phyloP scores from a whole-genome alignment of 2,329 filamentous ascomycete genomes.

The Saccharata proteae region DNA sequence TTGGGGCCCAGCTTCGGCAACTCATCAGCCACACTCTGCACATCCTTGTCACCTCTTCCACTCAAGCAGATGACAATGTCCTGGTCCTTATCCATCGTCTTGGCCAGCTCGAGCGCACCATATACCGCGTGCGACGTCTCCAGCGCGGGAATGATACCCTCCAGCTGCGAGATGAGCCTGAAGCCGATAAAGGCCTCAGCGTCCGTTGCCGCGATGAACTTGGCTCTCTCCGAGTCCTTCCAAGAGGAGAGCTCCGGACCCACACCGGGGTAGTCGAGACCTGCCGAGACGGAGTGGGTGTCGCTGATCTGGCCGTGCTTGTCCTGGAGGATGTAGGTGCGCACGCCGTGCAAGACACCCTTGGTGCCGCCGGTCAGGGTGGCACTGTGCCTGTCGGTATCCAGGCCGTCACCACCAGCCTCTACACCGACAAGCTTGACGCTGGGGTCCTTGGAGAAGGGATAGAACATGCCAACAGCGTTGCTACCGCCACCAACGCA shows the following conservation, averaged over 20 bases:
- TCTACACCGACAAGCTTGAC: slow-evolving; percentile 91
- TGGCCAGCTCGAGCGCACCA: slow-evolving; percentile 79
- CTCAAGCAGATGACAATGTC: slow-evolving; percentile 91
- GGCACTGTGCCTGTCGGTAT: slow-evolving; percentile 75
- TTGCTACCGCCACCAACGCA: slow-evolving; percentile 95
- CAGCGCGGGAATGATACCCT: slow-evolving; percentile 93
- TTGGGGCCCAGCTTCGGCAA: slow-evolving; percentile 75
- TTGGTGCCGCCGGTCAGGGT: slow-evolving; percentile 78
- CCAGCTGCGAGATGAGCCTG: slow-evolving; percentile 68
- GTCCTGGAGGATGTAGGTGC: slow-evolving; percentile 91
- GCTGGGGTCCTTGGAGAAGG: slow-evolving; percentile 71
- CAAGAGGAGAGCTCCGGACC: slow-evolving; percentile 83
- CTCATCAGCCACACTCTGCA: slow-evolving; percentile 94
- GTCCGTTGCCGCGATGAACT: slow-evolving; percentile 85
- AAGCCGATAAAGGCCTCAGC: slow-evolving; percentile 83
- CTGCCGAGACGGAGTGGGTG: slow-evolving; percentile 92
- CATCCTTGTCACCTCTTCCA: slow-evolving; percentile 93
- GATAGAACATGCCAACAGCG: slow-evolving; percentile 96
- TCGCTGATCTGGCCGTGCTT: slow-evolving; percentile 85
- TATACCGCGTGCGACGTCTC: slow-evolving; percentile 90
- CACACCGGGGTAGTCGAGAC: slow-evolving; percentile 93
- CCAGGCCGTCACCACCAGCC: slow-evolving; percentile 83
- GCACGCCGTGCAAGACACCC: slow-evolving; percentile 89
- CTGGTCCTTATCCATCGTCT: slow-evolving; percentile 78
- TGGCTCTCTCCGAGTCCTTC: slow-evolving; percentile 82